Evolutionary conservation across 2,329 filamentous ascomycete species (phyloP), one percentile per base, ranked within the genome.

Genomic region (Colletotrichum salicis): DNA sequence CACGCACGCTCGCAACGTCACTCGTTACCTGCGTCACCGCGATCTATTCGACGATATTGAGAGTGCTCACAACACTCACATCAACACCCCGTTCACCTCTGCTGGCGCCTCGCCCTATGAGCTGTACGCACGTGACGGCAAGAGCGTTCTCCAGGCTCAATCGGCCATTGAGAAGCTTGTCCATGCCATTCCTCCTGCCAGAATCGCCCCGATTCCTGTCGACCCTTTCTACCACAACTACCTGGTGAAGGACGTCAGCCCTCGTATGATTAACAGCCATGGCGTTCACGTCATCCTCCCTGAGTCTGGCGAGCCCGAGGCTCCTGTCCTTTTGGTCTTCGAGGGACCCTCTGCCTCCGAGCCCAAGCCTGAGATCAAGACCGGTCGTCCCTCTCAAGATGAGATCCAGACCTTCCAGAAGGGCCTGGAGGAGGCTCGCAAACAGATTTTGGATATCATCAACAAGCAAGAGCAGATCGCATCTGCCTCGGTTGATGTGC

Each of bases 31-130:
- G 63, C 92, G 92, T 67, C 90, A 96, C 77, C 92, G 94, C 57
- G 89, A 91, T 76, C 93, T 96, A 76, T 92, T 98, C 76, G 90
- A 94, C 76, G 91, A 94, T 63, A 87, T 99, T 15, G 95, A 98
- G 84, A 90, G 89, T 71, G 84, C 89, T 59, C 94, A 97, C 82
- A 89, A 93, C 78, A 92, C 95, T n/a, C 93, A 94, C 80, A 97
- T 98, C 80, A 93, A 96, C 77, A 91, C 95, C 1, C 94, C 94
- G 0, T 89, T 88, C 74, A 88, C 89, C 3, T 86, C 89, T 61
- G 90, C 94, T 56, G 91, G 91, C 45, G 90, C 90, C 12, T 89
- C 93, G 56, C 91, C 92, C 0, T 97, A 95, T 94, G 92, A 97
- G 80, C 89, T 98, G 66, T 97, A 95, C 82, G 94, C 94, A 7